A percentile compares a stretch with the other conserved stretches of the same genome.
phyloP scores from a whole-genome alignment of 2,329 filamentous ascomycete genomes.

The Pseudocercospora fuligena region DNA sequence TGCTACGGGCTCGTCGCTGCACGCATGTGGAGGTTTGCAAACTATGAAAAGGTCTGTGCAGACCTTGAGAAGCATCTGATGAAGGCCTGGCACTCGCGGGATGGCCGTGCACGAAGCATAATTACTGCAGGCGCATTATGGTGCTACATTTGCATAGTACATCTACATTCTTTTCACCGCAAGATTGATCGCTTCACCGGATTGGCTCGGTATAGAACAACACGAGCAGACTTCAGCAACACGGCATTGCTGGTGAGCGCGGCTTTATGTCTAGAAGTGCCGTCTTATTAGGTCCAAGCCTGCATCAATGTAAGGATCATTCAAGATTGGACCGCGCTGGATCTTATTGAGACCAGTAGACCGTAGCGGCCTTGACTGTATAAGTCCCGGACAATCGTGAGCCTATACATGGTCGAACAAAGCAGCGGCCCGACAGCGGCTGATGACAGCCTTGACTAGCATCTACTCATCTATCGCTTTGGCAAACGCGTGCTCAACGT shows the following conservation, averaged over 20 bases:
- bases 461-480: not conserved
- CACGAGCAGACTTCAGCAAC: not conserved
- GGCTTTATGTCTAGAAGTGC: not conserved
- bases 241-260: not conserved
- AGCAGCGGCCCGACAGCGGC: conserved; percentile 18
- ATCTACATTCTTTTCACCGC: not conserved
- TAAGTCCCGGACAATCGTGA: not conserved
- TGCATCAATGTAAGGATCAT: not conserved
- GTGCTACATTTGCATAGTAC: not conserved
- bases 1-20: not conserved
- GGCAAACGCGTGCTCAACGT: not conserved
- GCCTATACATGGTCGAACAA: conserved; percentile 1
- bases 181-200: not conserved
- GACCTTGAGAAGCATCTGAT: too few species aligned
- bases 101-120: too few species aligned
- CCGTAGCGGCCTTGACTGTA: not conserved
- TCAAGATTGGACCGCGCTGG: not conserved
- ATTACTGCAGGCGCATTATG: too few species aligned
- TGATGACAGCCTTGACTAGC: conserved; percentile 17
- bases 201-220: not conserved
- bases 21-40: not conserved
- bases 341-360: not conserved
- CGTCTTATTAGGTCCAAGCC: not conserved
- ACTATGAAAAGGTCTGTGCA: not conserved
- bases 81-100: too few species aligned